phyloP scores from a whole-genome alignment of 371 early-diverging fungal genomes.

The Syncephalastrum contaminatum region DNA sequence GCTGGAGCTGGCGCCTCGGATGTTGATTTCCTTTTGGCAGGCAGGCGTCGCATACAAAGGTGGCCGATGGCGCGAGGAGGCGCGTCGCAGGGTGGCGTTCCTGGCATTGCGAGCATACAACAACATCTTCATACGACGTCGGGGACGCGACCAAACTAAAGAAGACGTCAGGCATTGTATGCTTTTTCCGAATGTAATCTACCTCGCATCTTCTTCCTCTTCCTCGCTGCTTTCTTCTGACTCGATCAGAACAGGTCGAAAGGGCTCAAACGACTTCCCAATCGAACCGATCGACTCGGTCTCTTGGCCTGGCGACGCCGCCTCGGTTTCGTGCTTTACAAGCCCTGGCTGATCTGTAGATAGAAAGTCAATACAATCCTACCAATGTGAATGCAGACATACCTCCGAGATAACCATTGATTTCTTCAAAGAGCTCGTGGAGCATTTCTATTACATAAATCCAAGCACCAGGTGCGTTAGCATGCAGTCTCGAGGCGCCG shows the following conservation, averaged over 20 bases:
- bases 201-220: neutral
- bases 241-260: constrained; percentile 7
- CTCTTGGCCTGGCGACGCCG: neutral
- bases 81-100: neutral
- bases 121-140: neutral
- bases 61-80: too few species aligned
- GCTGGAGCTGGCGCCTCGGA: too few species aligned
- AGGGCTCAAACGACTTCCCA: neutral
- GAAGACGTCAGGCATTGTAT: neutral
- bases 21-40: too few species aligned
- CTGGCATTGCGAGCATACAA: constrained; percentile 4
- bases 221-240: constrained; percentile 14
- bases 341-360: neutral
- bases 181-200: neutral
- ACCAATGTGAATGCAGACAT: neutral
- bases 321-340: neutral
- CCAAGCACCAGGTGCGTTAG: too few species aligned
- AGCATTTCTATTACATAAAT: constrained; percentile 13
- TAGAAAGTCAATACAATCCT: neutral
- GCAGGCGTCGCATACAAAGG: too few species aligned
- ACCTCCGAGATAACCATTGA: constrained; percentile 21
- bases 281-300: too few species aligned
- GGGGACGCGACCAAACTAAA: neutral
- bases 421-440: constrained; percentile 22
- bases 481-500: too few species aligned